Base-by-base conservation (phyloP, 495 filamentous ascomycete genomes). In the Penicillium flavigenum region DNA sequence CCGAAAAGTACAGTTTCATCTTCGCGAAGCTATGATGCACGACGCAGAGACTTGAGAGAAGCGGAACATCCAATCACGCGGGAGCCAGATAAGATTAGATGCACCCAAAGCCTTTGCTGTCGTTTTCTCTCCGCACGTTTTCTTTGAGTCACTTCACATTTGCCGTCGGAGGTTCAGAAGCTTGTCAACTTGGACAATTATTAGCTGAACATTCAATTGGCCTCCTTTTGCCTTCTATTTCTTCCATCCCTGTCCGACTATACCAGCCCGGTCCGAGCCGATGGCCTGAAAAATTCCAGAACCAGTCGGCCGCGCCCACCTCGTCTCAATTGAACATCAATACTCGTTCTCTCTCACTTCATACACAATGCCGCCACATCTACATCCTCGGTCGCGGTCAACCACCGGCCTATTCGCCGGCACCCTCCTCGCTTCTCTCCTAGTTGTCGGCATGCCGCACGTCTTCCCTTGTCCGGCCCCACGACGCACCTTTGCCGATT, bases 401-500 rank as follows among this genome's bases (percentile, higher is more conserved):
- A 98, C 94, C 58, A 89, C 86, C 47, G 91, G 91, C 26, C 87
- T 98, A 27, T 98, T 98, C 77, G 90, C 91, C 46, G 89, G 87
- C n/a, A 97, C 92, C n/a, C 81, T 97, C 36, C 77, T 88, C n/a
- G 83, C 90, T 22, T 90, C 88, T 60, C 95, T 98, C 69, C 80
- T 96, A 61, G 90, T 97, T 56, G 94, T 98, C 58, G 89, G 83
- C 42, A 78, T 96, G 49, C 94, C 94, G 26, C 94, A 98, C 66
- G 65, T 95, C n/a, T 81, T 98, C 45, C 94, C 94, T 1, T 98
- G 94, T 72, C 94, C 94, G 5, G 88, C 90, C 49, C 88, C 88
- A n/a, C 81, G 88, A 57, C 78, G 85, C 39, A 83, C 86, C 32
- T 86, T 85, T 58, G 85, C 88, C 63, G 88, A 93, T 68, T 86